phyloP scores from a whole-genome alignment of 345 rosid genomes.

The Anastatica hierochuntica region DNA sequence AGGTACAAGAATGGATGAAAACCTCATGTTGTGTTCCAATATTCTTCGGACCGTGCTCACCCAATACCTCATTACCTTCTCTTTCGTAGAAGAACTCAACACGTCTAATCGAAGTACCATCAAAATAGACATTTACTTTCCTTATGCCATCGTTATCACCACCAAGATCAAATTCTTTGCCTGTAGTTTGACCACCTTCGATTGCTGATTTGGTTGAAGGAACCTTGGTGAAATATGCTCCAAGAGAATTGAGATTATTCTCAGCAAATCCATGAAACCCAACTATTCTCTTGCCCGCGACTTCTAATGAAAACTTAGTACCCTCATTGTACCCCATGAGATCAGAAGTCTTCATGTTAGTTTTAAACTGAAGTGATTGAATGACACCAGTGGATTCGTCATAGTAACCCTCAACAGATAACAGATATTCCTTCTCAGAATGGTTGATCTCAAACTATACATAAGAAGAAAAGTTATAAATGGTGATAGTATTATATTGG shows the following conservation, averaged over 20 bases:
- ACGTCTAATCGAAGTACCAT: not conserved
- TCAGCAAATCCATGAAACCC: conserved; percentile 5
- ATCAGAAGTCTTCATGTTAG: not conserved
- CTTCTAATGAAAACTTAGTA: not conserved
- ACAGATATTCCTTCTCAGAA: not conserved
- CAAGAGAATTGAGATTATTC: not conserved
- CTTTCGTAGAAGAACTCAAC: not conserved
- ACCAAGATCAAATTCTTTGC: not conserved
- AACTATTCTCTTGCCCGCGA: not conserved
- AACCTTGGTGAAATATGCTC: not conserved
- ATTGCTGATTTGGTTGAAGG: not conserved
- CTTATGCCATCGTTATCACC: not conserved
- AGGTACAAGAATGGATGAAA: too few species aligned
- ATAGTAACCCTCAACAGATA: not conserved
- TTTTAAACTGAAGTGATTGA: not conserved
- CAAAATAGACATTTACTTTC: not conserved
- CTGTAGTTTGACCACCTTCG: not conserved
- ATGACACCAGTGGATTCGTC: not conserved
- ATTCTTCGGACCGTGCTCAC: not conserved
- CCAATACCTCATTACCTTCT: not conserved
- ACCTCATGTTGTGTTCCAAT: not conserved
- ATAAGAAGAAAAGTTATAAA: too few species aligned
- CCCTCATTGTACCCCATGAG: not conserved
- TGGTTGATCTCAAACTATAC: not conserved
- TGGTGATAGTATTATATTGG: too few species aligned